Evolutionary conservation across 1,284 basidiomycete species (phyloP).

Genomic region (Ustilago nuda): DNA sequence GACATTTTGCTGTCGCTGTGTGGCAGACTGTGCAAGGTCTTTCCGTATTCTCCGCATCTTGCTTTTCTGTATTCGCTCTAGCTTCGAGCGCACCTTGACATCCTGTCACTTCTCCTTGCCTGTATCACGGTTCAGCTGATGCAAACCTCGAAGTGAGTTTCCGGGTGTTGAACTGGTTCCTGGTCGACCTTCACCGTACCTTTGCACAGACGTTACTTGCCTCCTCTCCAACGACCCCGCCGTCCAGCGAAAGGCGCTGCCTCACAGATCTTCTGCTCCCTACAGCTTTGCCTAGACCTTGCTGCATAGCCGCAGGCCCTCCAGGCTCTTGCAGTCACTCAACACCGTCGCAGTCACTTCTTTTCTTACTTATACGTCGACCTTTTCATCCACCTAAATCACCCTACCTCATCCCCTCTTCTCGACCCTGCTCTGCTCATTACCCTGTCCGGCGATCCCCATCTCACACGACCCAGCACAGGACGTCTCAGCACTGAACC

Average conservation of each 20-base stretch:
- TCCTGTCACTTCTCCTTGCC: not conserved
- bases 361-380: not conserved
- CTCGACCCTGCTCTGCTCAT: not conserved
- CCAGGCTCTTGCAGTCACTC: not conserved
- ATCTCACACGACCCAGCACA: not conserved
- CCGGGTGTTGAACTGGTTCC: not conserved
- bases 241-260: not conserved
- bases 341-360: not conserved
- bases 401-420: not conserved
- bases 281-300: not conserved
- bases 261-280: not conserved
- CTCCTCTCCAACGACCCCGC: not conserved
- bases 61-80: not conserved
- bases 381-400: not conserved
- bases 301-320: slow-evolving; percentile 1
- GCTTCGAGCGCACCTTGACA: not conserved
- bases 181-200: not conserved
- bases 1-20: not conserved
- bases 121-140: not conserved
- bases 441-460: not conserved
- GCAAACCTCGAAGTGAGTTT: not conserved
- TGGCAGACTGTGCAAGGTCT: not conserved
- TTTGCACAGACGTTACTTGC: not conserved
- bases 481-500: too few relatives aligned
- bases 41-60: not conserved